phyloP scores from a whole-genome alignment of 2,329 filamentous ascomycete genomes.

The Helotiales sp. region DNA sequence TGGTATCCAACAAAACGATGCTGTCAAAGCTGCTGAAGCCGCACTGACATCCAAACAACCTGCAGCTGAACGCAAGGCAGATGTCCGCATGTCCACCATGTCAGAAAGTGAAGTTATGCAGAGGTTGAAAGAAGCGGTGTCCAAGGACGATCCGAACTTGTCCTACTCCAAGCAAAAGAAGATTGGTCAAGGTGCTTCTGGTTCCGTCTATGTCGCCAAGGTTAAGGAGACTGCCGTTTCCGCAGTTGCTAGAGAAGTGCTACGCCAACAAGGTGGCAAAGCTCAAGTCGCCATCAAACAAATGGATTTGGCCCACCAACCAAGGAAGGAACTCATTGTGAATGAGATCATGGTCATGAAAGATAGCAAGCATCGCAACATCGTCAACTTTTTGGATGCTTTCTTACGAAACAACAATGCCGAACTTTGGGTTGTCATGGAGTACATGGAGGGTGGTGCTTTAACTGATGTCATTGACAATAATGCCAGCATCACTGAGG shows the following conservation, averaged over 20 bases:
- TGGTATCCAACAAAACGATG: slow-evolving; percentile 52
- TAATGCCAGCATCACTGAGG: slow-evolving; percentile 88
- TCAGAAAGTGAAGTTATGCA: slow-evolving; percentile 96
- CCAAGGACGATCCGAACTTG: slow-evolving; percentile 89
- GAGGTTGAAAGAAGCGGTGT: slow-evolving; percentile 89
- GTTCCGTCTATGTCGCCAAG: slow-evolving; percentile 96
- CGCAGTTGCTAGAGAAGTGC: slow-evolving; percentile 72
- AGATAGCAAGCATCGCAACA: slow-evolving; percentile 96
- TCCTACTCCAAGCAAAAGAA: slow-evolving; percentile 99
- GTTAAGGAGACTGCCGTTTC: slow-evolving; percentile 88
- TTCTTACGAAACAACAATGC: slow-evolving; percentile 93
- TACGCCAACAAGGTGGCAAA: slow-evolving; percentile 75
- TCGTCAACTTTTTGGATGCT: slow-evolving; percentile 97
- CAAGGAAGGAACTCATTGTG: slow-evolving; percentile 95
- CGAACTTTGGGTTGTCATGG: slow-evolving; percentile 99
- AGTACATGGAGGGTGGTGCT: slow-evolving; percentile 98
- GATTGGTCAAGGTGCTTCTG: slow-evolving; percentile 97
- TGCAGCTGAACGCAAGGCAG: slow-evolving; percentile 74
- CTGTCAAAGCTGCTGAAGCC: slow-evolving; percentile 85
- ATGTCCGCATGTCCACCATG: slow-evolving; percentile 98
- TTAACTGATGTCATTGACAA: slow-evolving; percentile 99
- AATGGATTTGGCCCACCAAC: slow-evolving; percentile 98
- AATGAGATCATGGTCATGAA: slow-evolving; percentile 99
- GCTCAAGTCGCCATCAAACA: slow-evolving; percentile 98
- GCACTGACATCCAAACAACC: slow-evolving; percentile 82